phyloP scores from a whole-genome alignment of 345 rosid species.

The Bretschneidera sinensis region DNA sequence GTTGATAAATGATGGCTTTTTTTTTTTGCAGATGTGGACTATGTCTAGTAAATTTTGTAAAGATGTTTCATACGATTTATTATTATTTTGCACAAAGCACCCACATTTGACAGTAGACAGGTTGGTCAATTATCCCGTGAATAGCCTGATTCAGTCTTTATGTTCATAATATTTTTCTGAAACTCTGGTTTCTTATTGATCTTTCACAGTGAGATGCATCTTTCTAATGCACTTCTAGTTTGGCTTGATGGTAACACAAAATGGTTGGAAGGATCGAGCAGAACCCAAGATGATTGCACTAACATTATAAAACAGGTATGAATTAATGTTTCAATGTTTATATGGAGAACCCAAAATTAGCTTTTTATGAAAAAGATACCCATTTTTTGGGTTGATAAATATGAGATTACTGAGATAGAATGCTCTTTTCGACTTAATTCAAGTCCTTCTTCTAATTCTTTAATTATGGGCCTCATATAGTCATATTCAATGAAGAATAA shows the following conservation, averaged over 20 bases:
- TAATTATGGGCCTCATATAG: too few species aligned
- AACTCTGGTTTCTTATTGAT: slow-evolving; percentile 30
- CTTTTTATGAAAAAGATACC: too few species aligned
- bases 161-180: neutral
- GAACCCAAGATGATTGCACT: slow-evolving; percentile 20
- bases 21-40: slow-evolving; percentile 58
- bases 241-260: slow-evolving; percentile 51
- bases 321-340: slow-evolving; percentile 10
- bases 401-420: slow-evolving; percentile 1
- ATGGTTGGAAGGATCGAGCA: slow-evolving; percentile 22
- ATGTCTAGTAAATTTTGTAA: slow-evolving; percentile 39
- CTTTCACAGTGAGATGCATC: slow-evolving; percentile 69
- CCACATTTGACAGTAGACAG: slow-evolving; percentile 57
- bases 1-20: slow-evolving; percentile 18
- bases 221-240: slow-evolving; percentile 52
- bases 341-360: slow-evolving; percentile 2
- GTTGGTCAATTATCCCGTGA: slow-evolving; percentile 26
- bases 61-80: slow-evolving; percentile 46
- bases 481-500: too few species aligned
- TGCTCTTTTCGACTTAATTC: slow-evolving; percentile 4
- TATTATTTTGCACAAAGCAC: slow-evolving; percentile 50
- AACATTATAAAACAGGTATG: slow-evolving; percentile 57
- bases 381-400: neutral
- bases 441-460: slow-evolving; percentile 3
- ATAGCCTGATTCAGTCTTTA: slow-evolving; percentile 3